Base-by-base conservation (phyloP, 2,329 filamentous ascomycete genomes). In the Cytospora mali region DNA sequence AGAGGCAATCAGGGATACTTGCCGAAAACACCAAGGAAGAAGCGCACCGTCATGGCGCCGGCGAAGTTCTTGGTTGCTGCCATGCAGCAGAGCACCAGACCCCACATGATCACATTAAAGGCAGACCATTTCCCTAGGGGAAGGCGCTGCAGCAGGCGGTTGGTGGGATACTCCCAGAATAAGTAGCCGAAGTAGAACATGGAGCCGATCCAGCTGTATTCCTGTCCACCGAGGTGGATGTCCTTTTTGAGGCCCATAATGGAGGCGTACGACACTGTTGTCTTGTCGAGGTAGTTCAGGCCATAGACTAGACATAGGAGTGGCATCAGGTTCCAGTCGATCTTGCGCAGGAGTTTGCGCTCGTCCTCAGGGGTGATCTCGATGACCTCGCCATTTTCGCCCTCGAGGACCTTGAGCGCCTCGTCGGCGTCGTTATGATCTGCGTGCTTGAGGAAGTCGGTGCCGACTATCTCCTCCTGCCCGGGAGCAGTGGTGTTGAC, bases 1-100 rank as follows among this genome's bases (percentile, higher is more conserved):
- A 46, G 0, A n/a, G 27, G 4, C 23, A 9, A 39, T 21, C 2
- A 27, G 1, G 14, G n/a, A 39, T n/a, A n/a, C n/a, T n/a, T n/a
- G n/a, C n/a, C 89, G 61, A 88, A 89, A 0, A 88, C 78, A 29
- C 89, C 89, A 0, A 90, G 79, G 68, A 91, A 84, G 71, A 90
- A 87, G 0, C 89, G 83, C 35, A 90, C 81, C 0, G 84, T 85
- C 25, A 90, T 80, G 0, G 86, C 84, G 1, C 87, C 84, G 0
- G 79, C 75, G 68, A 85, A 91, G 70, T 84, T 84, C 33, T 80
- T 76, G 0, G 85, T 84, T 0, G 82, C 86, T 0, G 88, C 87
- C 69, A 89, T 88, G 70, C 85, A 87, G 60, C 81, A 78, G 1
- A 91, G 76, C 1, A 73, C 66, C 0, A 74, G 62, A 1, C 87